Conservation (phyloP, 768 basidiomycete species). For the Pleurotus djamor region DNA sequence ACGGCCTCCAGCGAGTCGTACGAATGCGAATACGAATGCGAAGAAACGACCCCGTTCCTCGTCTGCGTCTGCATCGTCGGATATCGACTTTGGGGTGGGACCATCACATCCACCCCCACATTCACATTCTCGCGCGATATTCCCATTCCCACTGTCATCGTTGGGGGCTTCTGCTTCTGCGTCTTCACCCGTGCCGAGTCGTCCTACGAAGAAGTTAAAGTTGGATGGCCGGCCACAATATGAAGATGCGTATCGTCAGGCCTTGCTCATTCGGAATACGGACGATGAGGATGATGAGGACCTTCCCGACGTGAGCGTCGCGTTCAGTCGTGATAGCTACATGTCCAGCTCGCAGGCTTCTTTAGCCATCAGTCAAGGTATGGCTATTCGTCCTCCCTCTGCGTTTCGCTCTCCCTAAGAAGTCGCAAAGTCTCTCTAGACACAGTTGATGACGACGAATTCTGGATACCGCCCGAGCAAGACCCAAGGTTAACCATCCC, state of each 20-base stretch:
- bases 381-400: too few species aligned
- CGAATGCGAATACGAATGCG: neutral
- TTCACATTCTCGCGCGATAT: neutral
- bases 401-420: too few species aligned
- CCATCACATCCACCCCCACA: neutral
- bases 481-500: constrained; percentile 57
- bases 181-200: neutral
- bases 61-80: neutral
- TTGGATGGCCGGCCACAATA: constrained; percentile 22
- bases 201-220: constrained; percentile 44
- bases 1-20: neutral
- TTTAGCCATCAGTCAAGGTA: neutral
- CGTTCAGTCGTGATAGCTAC: constrained; percentile 14
- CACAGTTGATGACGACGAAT: constrained; percentile 11
- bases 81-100: neutral
- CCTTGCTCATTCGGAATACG: constrained; percentile 44
- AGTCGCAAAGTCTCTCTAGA: too few species aligned
- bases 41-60: neutral
- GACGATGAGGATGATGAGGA: constrained; percentile 44
- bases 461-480: constrained; percentile 38
- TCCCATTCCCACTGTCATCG: neutral
- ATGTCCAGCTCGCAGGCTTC: constrained; percentile 6
- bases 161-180: neutral
- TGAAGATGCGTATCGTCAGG: constrained; percentile 43
- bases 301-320: constrained; percentile 37